Evolutionary conservation across 2,329 filamentous ascomycete genomes (phyloP).

Genomic region (Stagonosporopsis tanaceti): DNA sequence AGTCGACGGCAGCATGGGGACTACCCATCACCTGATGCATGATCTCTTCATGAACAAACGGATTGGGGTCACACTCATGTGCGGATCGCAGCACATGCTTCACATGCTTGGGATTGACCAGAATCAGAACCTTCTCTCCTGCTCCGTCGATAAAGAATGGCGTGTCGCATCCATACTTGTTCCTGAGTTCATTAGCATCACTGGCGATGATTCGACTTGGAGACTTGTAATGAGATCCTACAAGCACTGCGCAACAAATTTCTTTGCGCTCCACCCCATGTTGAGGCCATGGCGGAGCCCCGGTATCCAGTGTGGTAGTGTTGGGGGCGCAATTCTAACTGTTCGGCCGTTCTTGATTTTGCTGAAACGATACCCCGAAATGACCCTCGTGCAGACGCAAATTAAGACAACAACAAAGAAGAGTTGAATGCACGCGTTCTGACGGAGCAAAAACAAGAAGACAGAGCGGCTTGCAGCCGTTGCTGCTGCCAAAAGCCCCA

Average conservation of each 20-base stretch:
- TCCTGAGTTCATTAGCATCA: slow-evolving; percentile 10
- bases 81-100: slow-evolving; percentile 16
- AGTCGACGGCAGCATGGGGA: slow-evolving; percentile 23
- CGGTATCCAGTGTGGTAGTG: slow-evolving; percentile 31
- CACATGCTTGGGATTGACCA: slow-evolving; percentile 26
- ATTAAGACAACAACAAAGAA: slow-evolving; percentile 16
- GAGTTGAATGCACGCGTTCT: slow-evolving; percentile 2
- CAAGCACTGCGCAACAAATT: slow-evolving; percentile 24
- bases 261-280: slow-evolving; percentile 22
- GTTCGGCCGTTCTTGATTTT: slow-evolving; percentile 19
- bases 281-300: slow-evolving; percentile 26
- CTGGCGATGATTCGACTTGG: background rate
- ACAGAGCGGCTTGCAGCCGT: background rate
- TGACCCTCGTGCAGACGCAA: slow-evolving; percentile 22
- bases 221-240: slow-evolving; percentile 7
- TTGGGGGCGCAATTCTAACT: slow-evolving; percentile 21
- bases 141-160: slow-evolving; percentile 31
- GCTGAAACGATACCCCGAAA: slow-evolving; percentile 23
- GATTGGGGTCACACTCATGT: slow-evolving; percentile 24
- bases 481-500: background rate
- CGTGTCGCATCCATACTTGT: slow-evolving; percentile 23
- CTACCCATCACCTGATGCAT: slow-evolving; percentile 27
- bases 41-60: slow-evolving; percentile 26
- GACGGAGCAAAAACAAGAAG: background rate
- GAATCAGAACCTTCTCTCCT: slow-evolving; percentile 25